A percentile compares a stretch with the other conserved stretches of the same genome.
Conservation (phyloP, 208 protist genomes). For the Balamuthia mandrillaris region DNA sequence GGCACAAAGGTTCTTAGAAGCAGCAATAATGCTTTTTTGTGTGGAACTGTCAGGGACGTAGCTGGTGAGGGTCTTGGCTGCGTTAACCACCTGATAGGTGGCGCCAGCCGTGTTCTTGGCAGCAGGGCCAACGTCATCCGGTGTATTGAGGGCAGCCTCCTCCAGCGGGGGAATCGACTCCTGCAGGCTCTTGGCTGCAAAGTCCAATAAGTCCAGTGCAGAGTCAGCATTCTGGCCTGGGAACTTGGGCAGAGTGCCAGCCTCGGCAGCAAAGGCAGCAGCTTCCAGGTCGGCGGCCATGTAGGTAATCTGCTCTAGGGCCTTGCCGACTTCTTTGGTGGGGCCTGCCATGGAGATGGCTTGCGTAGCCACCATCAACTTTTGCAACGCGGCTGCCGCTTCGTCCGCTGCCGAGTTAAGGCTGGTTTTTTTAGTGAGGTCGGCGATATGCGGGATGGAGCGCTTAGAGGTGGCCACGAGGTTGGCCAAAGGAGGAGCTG, state of each 20-base stretch:
- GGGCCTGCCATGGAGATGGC: background rate
- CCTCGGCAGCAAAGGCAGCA: background rate
- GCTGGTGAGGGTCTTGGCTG: conserved; percentile 4
- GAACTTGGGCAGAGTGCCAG: background rate
- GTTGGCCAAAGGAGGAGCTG: background rate
- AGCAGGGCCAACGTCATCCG: background rate
- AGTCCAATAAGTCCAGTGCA: background rate
- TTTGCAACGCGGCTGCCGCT: background rate
- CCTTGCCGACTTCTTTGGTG: background rate
- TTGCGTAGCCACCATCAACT: background rate
- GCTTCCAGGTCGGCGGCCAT: conserved; percentile 2
- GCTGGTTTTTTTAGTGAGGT: background rate
- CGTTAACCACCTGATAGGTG: background rate
- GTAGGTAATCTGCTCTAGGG: background rate
- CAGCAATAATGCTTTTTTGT: background rate
- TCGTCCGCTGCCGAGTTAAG: background rate
- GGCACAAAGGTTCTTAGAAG: background rate
- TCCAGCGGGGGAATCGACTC: background rate
- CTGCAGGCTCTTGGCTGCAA: background rate
- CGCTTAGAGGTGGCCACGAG: background rate
- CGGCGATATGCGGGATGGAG: background rate
- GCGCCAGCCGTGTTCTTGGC: background rate
- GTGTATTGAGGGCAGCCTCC: background rate
- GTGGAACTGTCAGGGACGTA: background rate
- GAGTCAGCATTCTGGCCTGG: background rate